Percentiles rank a stretch among this genome's conserved stretches.
These are phyloP conservation scores for Colletotrichum sp. DNA, from an alignment of 2,329 filamentous ascomycete species.

Conservation along the genomic window DNA sequence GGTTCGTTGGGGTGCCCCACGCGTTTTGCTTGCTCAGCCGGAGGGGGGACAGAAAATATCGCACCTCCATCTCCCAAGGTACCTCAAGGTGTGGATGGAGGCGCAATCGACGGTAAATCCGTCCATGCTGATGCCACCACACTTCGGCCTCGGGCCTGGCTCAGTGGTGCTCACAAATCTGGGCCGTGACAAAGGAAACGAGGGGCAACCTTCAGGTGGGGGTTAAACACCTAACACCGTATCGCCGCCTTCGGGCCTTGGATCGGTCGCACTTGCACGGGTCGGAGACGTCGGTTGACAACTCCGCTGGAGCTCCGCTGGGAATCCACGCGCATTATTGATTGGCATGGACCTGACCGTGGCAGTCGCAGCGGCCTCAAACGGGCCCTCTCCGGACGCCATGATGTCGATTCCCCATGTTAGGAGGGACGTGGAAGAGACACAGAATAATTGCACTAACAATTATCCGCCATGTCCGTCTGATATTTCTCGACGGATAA, in stretches of 20 bases:
- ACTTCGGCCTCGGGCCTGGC: neutral
- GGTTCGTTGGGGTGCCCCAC: constrained; percentile 20
- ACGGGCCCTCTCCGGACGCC: neutral
- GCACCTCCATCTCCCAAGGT: constrained; percentile 16
- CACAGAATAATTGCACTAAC: neutral
- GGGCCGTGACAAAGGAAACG: constrained; percentile 4
- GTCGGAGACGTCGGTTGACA: constrained; percentile 17
- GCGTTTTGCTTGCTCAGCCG: neutral
- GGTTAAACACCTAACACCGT: constrained; percentile 11
- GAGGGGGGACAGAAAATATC: constrained; percentile 21
- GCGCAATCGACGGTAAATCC: constrained; percentile 1
- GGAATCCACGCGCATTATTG: constrained; percentile 17
- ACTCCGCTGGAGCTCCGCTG: constrained; percentile 18
- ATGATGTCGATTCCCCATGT: constrained; percentile 13
- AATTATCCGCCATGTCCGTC: constrained; percentile 9
- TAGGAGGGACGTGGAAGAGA: neutral
- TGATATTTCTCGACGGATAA: constrained; percentile 1
- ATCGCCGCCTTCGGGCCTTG: constrained; percentile 20
- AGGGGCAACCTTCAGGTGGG: constrained; percentile 10
- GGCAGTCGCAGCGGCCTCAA: neutral
- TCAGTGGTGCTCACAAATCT: constrained; percentile 11
- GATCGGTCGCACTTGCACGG: constrained; percentile 6
- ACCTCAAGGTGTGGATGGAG: constrained; percentile 16
- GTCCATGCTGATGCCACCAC: neutral
- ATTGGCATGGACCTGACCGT: constrained; percentile 11